These are phyloP conservation scores for Leccinum boreale DNA, from an alignment of 768 basidiomycete genomes.

Conservation along the genomic window DNA sequence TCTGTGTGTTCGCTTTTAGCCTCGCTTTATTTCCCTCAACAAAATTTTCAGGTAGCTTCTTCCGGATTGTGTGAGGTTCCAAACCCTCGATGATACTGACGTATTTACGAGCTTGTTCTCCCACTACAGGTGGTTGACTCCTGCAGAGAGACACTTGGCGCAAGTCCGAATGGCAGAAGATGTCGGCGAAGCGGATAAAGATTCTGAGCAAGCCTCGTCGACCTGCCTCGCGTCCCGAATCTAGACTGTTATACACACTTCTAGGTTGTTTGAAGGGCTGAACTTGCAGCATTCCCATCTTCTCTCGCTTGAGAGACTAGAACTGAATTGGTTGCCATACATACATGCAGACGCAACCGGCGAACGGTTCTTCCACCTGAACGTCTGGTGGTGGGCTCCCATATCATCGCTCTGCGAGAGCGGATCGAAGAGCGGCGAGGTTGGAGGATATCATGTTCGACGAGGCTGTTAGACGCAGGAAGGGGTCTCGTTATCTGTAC, in stretches of 20 bases:
- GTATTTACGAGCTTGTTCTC: not conserved
- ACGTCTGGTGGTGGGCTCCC: not conserved
- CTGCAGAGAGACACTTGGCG: not conserved
- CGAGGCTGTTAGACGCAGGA: not conserved
- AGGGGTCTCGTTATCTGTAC: not conserved
- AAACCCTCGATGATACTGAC: not conserved
- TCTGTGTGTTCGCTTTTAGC: not conserved
- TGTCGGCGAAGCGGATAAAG: not conserved
- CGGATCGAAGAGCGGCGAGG: not conserved
- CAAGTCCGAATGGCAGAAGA: not conserved
- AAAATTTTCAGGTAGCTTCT: not conserved
- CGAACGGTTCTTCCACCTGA: not conserved
- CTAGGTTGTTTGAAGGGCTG: not conserved
- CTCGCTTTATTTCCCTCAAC: too few species aligned
- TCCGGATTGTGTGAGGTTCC: not conserved
- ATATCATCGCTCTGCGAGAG: not conserved
- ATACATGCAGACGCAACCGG: not conserved
- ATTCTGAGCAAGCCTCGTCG: not conserved
- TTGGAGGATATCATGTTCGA: not conserved
- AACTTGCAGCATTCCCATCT: not conserved
- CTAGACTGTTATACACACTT: not conserved
- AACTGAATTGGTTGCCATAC: not conserved
- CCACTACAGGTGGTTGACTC: not conserved
- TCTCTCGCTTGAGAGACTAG: too few species aligned
- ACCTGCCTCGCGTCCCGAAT: not conserved